phyloP scores from a whole-genome alignment of 129 eudicot species.

The Flaveria trinervia region DNA sequence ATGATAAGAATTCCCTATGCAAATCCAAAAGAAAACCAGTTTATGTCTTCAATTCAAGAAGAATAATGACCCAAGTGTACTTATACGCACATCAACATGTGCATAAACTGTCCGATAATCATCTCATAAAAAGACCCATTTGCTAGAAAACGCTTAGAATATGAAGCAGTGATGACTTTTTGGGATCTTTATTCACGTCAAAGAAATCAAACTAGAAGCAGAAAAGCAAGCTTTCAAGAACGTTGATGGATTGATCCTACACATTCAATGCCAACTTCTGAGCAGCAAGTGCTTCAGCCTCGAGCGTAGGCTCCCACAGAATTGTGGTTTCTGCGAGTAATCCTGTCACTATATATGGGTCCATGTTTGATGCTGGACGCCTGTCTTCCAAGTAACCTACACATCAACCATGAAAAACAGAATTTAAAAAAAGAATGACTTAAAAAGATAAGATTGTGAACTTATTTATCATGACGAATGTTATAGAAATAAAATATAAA shows the following conservation, averaged over 20 bases:
- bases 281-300: conserved; percentile 99
- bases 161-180: conserved; percentile 22
- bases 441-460: background rate
- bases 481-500: background rate
- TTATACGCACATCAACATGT: conserved; percentile 30
- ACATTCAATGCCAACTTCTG: conserved; percentile 87
- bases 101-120: conserved; percentile 35
- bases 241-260: conserved; percentile 24
- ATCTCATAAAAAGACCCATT: conserved; percentile 26
- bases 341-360: conserved; percentile 83
- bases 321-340: conserved; percentile 94
- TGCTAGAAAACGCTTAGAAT: conserved; percentile 31
- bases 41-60: background rate
- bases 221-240: conserved; percentile 13
- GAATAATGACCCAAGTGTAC: background rate
- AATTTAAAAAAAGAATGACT: background rate
- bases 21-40: too few relatives aligned
- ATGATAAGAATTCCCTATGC: too few relatives aligned
- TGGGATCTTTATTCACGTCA: conserved; percentile 55
- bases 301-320: conserved; percentile 95
- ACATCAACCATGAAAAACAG: conserved; percentile 16
- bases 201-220: conserved; percentile 45
- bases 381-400: conserved; percentile 96
- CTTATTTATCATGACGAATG: background rate
- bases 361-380: conserved; percentile 99